Percentiles rank a stretch among this genome's conserved stretches.
These are phyloP conservation scores for Acanthamoeba healyi DNA, from an alignment of 208 protist genomes.

Conservation along the genomic window DNA sequence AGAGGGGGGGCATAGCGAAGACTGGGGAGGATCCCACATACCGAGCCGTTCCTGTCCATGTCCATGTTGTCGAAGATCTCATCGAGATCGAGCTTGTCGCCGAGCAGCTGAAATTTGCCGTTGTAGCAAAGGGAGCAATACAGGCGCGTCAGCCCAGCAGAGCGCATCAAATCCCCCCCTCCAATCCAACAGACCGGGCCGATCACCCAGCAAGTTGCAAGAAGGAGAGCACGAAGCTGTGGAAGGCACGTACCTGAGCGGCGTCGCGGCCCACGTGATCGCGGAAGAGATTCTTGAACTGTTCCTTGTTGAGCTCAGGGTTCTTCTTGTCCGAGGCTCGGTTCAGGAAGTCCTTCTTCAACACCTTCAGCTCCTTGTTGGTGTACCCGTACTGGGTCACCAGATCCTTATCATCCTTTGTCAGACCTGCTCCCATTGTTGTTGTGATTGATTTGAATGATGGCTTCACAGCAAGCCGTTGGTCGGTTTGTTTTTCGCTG, in stretches of 20 bases:
- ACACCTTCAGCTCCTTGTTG: slow-evolving; percentile 52
- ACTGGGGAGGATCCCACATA: neutral
- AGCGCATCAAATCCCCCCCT: too few relatives aligned
- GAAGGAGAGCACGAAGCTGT: too few relatives aligned
- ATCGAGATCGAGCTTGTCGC: slow-evolving; percentile 41
- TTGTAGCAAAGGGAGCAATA: too few relatives aligned
- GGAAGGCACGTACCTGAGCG: neutral
- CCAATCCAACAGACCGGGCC: too few relatives aligned
- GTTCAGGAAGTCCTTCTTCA: slow-evolving; percentile 50
- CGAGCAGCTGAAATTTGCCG: slow-evolving; percentile 1
- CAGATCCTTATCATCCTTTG: slow-evolving; percentile 38
- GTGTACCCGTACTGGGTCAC: neutral
- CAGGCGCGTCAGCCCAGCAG: too few relatives aligned
- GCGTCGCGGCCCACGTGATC: neutral
- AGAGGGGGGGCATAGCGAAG: neutral
- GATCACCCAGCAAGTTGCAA: neutral
- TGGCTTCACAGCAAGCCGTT: too few relatives aligned
- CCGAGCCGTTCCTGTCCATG: slow-evolving; percentile 51
- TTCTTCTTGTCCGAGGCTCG: slow-evolving; percentile 17
- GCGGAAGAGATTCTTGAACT: slow-evolving; percentile 64
- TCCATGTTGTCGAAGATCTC: slow-evolving; percentile 65
- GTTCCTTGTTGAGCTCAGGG: slow-evolving; percentile 65
- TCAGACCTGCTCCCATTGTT: slow-evolving; percentile 15
- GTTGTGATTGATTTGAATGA: neutral
- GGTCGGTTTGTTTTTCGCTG: neutral